These are phyloP conservation scores for Trifolium pratense DNA, from an alignment of 306 rosid species.

Conservation along the genomic window DNA sequence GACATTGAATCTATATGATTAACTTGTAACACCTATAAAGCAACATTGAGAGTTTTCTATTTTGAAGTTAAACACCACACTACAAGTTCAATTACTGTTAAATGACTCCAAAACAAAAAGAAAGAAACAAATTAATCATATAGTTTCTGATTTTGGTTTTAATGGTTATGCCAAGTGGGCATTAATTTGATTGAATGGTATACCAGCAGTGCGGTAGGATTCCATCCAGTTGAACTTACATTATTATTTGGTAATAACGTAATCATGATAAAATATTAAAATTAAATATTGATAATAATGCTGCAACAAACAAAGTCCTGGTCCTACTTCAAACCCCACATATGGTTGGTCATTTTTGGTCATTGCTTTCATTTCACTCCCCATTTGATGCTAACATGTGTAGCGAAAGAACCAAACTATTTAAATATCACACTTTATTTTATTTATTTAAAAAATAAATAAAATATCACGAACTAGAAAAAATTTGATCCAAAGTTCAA, in stretches of 20 bases:
- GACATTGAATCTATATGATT: too few species aligned
- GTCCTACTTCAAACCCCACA: background rate
- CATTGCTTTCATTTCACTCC: constrained; percentile 3
- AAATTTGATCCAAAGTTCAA: too few species aligned
- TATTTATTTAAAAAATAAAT: too few species aligned
- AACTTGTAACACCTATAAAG: background rate
- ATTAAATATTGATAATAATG: background rate
- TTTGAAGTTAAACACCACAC: background rate
- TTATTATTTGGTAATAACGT: too few species aligned
- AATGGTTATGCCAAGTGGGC: background rate
- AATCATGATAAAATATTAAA: background rate
- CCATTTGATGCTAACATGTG: background rate
- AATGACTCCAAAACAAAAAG: background rate
- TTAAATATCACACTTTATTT: too few species aligned
- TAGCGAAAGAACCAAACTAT: background rate
- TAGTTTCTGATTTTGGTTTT: background rate
- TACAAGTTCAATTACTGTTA: background rate
- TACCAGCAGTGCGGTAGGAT: background rate
- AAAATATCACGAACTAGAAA: too few species aligned
- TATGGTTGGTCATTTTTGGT: background rate
- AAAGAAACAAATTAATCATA: background rate
- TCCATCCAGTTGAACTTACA: background rate
- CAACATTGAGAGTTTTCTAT: background rate
- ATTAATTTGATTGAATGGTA: constrained; percentile 3
- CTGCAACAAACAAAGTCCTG: background rate